Conservation (phyloP, 139 green algal species). For the Zygnema cylindricum region DNA sequence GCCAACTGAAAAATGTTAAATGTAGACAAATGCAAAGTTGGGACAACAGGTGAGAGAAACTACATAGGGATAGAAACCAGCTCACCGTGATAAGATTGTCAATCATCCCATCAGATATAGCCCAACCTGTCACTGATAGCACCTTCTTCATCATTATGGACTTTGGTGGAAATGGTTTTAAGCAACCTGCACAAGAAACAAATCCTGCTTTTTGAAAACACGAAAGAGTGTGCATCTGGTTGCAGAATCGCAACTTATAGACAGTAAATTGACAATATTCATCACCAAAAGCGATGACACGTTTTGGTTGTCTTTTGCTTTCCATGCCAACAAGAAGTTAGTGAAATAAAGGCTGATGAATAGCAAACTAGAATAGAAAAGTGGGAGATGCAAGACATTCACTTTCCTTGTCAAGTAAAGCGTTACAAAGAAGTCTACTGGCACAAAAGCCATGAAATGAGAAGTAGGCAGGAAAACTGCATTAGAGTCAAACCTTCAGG, state of each 20-base stretch:
- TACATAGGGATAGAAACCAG: neutral
- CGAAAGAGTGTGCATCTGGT: too few species aligned
- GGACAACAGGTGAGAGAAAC: too few species aligned
- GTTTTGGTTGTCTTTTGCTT: too few species aligned
- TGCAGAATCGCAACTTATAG: too few species aligned
- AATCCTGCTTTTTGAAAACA: too few species aligned
- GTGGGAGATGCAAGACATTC: too few species aligned
- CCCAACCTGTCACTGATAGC: constrained; percentile 11
- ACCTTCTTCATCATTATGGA: neutral
- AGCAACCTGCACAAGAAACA: constrained; percentile 16
- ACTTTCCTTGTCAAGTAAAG: too few species aligned
- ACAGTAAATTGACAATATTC: neutral
- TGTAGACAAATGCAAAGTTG: too few species aligned
- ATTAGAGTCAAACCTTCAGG: neutral
- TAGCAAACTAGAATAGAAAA: neutral
- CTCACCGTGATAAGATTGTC: constrained; percentile 42
- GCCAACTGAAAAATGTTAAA: too few species aligned
- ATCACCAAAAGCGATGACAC: neutral
- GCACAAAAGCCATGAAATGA: too few species aligned
- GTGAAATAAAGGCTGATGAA: neutral
- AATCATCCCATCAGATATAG: neutral
- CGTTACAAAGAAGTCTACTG: too few species aligned
- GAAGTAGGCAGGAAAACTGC: too few species aligned
- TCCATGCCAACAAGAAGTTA: neutral
- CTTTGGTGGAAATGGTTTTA: constrained; percentile 32